phyloP scores from a whole-genome alignment of 1,139 yeast genomes.

The Saccharomyces hybrid region DNA sequence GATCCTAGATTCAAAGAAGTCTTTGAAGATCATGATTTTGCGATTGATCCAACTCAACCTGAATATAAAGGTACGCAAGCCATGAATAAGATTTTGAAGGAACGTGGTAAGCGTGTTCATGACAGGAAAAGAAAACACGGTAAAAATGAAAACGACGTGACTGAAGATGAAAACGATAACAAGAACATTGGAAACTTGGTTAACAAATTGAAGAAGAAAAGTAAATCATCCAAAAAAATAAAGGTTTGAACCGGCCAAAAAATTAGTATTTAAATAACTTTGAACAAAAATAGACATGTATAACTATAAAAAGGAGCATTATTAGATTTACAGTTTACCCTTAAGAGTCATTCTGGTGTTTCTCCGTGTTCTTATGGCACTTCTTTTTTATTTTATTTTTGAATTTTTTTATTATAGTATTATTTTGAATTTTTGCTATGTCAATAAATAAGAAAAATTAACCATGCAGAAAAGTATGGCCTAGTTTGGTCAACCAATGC shows the following conservation, averaged over 20 bases:
- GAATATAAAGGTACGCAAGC: slow-evolving; percentile 83
- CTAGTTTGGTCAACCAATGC: not conserved
- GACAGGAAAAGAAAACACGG: slow-evolving; percentile 8
- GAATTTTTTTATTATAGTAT: too few relatives aligned
- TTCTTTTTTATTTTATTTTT: too few relatives aligned
- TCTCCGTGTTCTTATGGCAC: too few relatives aligned
- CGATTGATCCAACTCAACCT: slow-evolving; percentile 83
- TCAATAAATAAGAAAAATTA: too few relatives aligned
- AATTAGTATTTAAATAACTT: not conserved
- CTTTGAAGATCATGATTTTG: slow-evolving; percentile 82
- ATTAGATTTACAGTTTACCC: not conserved
- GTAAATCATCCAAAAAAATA: slow-evolving; percentile 9
- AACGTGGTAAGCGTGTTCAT: slow-evolving; percentile 54
- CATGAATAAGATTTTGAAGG: slow-evolving; percentile 73
- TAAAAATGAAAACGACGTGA: slow-evolving; percentile 5
- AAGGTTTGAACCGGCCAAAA: not conserved
- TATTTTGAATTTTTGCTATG: not conserved
- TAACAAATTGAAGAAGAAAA: slow-evolving; percentile 24
- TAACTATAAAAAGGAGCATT: not conserved
- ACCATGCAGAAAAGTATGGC: too few relatives aligned
- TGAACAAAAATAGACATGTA: not conserved
- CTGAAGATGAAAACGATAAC: slow-evolving; percentile 3
- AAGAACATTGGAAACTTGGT: slow-evolving; percentile 19
- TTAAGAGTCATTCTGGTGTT: not conserved
- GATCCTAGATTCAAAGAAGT: slow-evolving; percentile 88